Percentiles rank a stretch among this genome's conserved stretches.
phyloP scores from a whole-genome alignment of 2,329 filamentous ascomycete species.

The Talaromyces sp. region DNA sequence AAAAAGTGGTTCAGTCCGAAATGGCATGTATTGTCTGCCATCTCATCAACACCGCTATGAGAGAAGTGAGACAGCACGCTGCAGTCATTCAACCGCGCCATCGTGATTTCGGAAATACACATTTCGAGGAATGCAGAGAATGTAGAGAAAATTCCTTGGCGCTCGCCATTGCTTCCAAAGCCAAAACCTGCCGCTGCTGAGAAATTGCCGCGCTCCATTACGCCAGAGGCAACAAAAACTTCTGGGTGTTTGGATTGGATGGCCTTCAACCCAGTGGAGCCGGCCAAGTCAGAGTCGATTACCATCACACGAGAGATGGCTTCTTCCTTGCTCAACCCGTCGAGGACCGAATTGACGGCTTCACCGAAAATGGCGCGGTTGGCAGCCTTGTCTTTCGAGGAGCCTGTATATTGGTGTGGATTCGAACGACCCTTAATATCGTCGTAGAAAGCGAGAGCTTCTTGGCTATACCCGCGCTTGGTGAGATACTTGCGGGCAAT shows the following conservation, averaged over 20 bases:
- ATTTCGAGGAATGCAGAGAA: conserved; percentile 39
- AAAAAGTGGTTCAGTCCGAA: conserved; percentile 39
- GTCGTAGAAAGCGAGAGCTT: conserved; percentile 31
- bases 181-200: conserved; percentile 37
- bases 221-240: conserved; percentile 33
- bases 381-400: conserved; percentile 30
- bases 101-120: conserved; percentile 37
- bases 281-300: conserved; percentile 37
- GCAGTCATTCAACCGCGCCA: conserved; percentile 35
- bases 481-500: conserved; percentile 32
- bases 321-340: conserved; percentile 32
- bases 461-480: conserved; percentile 29
- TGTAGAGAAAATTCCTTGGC: conserved; percentile 36
- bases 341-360: conserved; percentile 32
- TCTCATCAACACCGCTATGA: conserved; percentile 37
- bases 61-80: conserved; percentile 37
- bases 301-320: conserved; percentile 33
- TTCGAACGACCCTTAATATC: conserved; percentile 27
- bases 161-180: conserved; percentile 29
- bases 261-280: conserved; percentile 35
- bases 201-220: conserved; percentile 39
- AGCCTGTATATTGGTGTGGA: conserved; percentile 29
- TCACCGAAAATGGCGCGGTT: conserved; percentile 37
- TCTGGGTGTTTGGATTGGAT: conserved; percentile 33
- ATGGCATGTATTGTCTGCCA: conserved; percentile 39